Evolutionary conservation across 177 flowering plant species (phyloP).

Genomic region (Vitis hybrid): DNA sequence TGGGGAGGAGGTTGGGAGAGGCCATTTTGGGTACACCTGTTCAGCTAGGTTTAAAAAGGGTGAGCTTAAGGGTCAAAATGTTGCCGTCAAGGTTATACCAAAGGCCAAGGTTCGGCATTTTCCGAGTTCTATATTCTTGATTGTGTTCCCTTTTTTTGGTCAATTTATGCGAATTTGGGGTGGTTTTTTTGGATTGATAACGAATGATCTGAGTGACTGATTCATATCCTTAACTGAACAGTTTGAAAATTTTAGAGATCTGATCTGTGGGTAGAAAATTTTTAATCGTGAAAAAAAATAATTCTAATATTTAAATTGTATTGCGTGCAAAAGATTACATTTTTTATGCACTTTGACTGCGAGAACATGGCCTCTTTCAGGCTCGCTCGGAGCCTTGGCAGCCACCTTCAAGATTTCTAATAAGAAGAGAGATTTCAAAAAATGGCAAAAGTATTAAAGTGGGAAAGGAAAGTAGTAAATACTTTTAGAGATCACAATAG

Average conservation of each 20-base stretch:
- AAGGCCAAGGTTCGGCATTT: conserved; percentile 67
- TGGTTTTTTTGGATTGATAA: not conserved
- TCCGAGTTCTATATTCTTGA: not conserved
- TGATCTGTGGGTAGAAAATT: not conserved
- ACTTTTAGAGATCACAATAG: too few relatives aligned
- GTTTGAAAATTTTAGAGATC: not conserved
- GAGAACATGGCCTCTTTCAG: too few relatives aligned
- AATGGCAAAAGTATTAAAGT: too few relatives aligned
- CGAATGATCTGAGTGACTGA: not conserved
- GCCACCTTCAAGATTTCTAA: too few relatives aligned
- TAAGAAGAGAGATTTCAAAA: too few relatives aligned
- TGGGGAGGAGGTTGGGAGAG: conserved; percentile 92
- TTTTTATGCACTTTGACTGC: too few relatives aligned
- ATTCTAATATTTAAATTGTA: too few relatives aligned
- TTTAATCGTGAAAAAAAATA: not conserved
- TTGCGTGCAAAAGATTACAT: too few relatives aligned
- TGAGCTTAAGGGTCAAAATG: conserved; percentile 80
- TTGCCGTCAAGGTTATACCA: conserved; percentile 91
- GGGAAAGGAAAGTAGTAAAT: too few relatives aligned
- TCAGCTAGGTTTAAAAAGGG: conserved; percentile 84
- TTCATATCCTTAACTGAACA: not conserved
- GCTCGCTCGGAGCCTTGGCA: too few relatives aligned
- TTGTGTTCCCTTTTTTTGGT: not conserved
- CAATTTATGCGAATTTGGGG: not conserved
- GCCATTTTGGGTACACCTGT: conserved; percentile 95